A percentile compares a stretch with the other conserved stretches of the same genome.
Evolutionary conservation across 73 alveolate genomes (phyloP).

Genomic region (Stentor coeruleus): DNA sequence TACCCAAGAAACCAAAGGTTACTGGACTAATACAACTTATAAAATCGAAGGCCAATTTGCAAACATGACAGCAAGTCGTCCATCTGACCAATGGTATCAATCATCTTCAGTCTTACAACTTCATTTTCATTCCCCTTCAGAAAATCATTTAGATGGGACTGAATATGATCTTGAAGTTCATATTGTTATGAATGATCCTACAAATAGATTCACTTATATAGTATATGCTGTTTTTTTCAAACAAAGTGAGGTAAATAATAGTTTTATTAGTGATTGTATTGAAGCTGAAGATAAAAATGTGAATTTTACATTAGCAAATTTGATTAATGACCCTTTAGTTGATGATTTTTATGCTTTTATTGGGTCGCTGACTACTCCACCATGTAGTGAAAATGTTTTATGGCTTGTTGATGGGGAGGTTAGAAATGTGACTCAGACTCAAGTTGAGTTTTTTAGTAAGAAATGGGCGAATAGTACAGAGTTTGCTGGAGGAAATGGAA

Average conservation of each 20-base stretch:
- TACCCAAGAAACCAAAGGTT: too few relatives aligned
- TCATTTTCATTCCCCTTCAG: conserved; percentile 63
- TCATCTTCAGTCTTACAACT: too few relatives aligned
- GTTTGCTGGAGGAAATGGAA: conserved; percentile 55
- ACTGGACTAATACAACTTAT: too few relatives aligned
- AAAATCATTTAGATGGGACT: conserved; percentile 46
- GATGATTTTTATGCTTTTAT: conserved; percentile 58
- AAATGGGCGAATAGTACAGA: conserved; percentile 34
- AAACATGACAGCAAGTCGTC: too few relatives aligned
- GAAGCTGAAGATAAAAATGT: not conserved
- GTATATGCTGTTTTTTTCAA: conserved; percentile 9
- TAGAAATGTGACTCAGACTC: conserved; percentile 33
- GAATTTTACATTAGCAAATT: too few relatives aligned
- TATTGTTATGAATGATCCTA: conserved; percentile 32
- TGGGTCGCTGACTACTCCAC: conserved; percentile 78
- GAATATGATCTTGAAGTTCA: conserved; percentile 58
- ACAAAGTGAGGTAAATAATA: not conserved
- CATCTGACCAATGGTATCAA: too few relatives aligned
- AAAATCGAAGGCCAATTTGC: too few relatives aligned
- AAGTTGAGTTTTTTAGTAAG: conserved; percentile 41
- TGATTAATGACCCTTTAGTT: not conserved
- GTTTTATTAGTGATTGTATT: not conserved
- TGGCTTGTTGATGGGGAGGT: conserved; percentile 55
- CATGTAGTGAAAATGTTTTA: conserved; percentile 72
- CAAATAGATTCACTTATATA: too few relatives aligned